Conservation (phyloP, 2,329 filamentous ascomycete genomes). For the Trichoderma oligosporum region DNA sequence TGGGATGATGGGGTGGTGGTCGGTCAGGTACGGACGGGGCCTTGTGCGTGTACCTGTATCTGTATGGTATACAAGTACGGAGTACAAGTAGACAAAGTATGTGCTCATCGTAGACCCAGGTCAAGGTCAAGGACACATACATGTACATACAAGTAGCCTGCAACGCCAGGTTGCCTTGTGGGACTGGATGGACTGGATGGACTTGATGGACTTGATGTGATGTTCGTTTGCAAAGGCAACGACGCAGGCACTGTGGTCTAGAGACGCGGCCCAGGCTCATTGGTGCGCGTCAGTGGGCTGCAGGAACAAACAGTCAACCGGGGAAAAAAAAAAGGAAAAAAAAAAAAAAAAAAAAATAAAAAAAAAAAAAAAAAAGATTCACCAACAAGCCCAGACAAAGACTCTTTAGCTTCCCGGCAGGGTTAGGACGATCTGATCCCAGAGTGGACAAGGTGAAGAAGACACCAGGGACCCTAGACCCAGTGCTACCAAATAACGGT, state of each 20-base stretch:
- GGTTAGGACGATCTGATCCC: conserved; percentile 2
- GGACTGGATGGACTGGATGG: background rate
- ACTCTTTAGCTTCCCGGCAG: background rate
- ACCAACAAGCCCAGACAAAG: background rate
- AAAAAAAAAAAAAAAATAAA: conserved; percentile 8
- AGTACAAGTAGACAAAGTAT: background rate
- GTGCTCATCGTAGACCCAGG: background rate
- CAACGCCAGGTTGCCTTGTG: background rate
- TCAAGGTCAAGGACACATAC: background rate
- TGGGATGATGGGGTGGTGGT: background rate
- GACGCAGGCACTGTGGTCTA: background rate
- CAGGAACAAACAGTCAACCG: conserved; percentile 14
- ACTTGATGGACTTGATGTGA: background rate
- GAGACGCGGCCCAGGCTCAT: conserved; percentile 8
- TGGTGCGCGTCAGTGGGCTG: conserved; percentile 14
- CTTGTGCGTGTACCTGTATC: background rate
- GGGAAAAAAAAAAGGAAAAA: background rate
- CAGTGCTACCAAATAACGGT: conserved; percentile 9
- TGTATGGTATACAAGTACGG: background rate
- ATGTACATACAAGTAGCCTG: background rate
- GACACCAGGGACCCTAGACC: background rate
- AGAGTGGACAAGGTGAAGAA: conserved; percentile 12
- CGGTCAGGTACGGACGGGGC: background rate
- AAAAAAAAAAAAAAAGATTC: background rate
- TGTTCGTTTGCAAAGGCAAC: background rate